Percentiles rank a stretch among this genome's conserved stretches.
Conservation (phyloP, 164 flowering plant genomes). For the Euptelea pleiosperma region DNA sequence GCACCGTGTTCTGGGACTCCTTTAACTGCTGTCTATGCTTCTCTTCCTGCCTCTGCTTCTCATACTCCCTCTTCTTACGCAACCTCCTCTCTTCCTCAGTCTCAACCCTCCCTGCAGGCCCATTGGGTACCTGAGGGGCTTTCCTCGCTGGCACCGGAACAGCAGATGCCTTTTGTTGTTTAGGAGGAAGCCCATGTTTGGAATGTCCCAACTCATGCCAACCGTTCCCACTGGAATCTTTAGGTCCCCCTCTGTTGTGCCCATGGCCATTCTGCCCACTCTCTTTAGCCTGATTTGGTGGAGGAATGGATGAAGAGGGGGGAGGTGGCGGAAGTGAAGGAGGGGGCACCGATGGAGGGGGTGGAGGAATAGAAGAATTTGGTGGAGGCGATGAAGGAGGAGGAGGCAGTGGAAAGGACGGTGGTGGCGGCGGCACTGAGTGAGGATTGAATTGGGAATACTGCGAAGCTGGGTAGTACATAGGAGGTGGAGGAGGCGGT, state of each 20-base stretch:
- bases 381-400: conserved; percentile 61
- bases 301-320: conserved; percentile 31
- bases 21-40: conserved; percentile 64
- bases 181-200: conserved; percentile 26
- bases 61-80: conserved; percentile 85
- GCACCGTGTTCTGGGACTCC: conserved; percentile 54
- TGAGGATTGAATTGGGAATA: conserved; percentile 42
- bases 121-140: conserved; percentile 25
- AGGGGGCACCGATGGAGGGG: conserved; percentile 38
- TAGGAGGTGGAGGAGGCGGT: conserved; percentile 30
- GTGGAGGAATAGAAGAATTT: conserved; percentile 46
- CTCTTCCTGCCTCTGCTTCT: conserved; percentile 78
- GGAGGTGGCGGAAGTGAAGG: conserved; percentile 45
- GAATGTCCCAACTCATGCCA: conserved; percentile 36
- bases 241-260: conserved; percentile 21
- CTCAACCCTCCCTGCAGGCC: conserved; percentile 60
- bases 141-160: conserved; percentile 30
- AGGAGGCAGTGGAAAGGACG: conserved; percentile 32
- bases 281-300: conserved; percentile 31
- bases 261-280: conserved; percentile 13
- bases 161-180: conserved; percentile 39
- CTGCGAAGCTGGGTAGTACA: conserved; percentile 55
- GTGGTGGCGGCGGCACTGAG: conserved; percentile 32
- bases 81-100: conserved; percentile 87
- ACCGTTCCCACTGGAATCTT: conserved; percentile 21